Percentiles rank a stretch among this genome's conserved stretches.
These are phyloP conservation scores for Chrysoporthe deuterocubensis DNA, from an alignment of 2,329 filamentous ascomycete species.

Conservation along the genomic window DNA sequence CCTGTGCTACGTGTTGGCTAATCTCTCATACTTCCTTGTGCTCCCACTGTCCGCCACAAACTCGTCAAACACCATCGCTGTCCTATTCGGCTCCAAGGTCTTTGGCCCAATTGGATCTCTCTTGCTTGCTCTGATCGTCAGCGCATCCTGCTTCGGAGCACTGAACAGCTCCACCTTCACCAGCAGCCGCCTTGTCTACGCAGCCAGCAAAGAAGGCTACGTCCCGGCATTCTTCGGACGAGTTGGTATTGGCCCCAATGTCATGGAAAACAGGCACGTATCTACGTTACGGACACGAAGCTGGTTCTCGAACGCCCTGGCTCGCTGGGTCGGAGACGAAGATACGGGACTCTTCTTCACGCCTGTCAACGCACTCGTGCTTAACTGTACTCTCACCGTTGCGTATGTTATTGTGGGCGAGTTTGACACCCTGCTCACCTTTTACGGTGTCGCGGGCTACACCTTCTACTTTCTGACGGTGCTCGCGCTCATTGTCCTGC, in stretches of 20 bases:
- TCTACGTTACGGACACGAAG: slow-evolving; percentile 54
- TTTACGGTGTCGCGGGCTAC: slow-evolving; percentile 97
- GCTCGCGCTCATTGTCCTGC: slow-evolving; percentile 85
- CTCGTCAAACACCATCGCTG: slow-evolving; percentile 90
- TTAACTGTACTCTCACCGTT: slow-evolving; percentile 76
- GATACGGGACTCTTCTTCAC: slow-evolving; percentile 86
- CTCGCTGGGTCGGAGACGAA: slow-evolving; percentile 72
- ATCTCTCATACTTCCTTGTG: slow-evolving; percentile 92
- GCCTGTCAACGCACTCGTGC: slow-evolving; percentile 85
- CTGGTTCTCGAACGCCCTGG: slow-evolving; percentile 63
- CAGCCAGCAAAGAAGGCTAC: slow-evolving; percentile 93
- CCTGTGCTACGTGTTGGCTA: slow-evolving; percentile 85
- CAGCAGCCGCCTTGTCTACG: slow-evolving; percentile 88
- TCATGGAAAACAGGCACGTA: slow-evolving; percentile 43
- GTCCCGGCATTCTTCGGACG: slow-evolving; percentile 82
- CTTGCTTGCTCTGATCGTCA: slow-evolving; percentile 85
- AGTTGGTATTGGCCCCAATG: slow-evolving; percentile 67
- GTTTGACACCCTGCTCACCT: slow-evolving; percentile 89
- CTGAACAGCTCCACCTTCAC: slow-evolving; percentile 96
- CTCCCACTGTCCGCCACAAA: slow-evolving; percentile 81
- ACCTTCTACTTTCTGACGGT: slow-evolving; percentile 97
- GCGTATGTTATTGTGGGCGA: slow-evolving; percentile 85
- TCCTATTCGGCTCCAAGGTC: slow-evolving; percentile 87
- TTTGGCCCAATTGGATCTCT: slow-evolving; percentile 84
- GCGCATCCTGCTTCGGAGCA: slow-evolving; percentile 89